Evolutionary conservation across 2,329 filamentous ascomycete species (phyloP).

Genomic region (Metarhizium guizhouense): DNA sequence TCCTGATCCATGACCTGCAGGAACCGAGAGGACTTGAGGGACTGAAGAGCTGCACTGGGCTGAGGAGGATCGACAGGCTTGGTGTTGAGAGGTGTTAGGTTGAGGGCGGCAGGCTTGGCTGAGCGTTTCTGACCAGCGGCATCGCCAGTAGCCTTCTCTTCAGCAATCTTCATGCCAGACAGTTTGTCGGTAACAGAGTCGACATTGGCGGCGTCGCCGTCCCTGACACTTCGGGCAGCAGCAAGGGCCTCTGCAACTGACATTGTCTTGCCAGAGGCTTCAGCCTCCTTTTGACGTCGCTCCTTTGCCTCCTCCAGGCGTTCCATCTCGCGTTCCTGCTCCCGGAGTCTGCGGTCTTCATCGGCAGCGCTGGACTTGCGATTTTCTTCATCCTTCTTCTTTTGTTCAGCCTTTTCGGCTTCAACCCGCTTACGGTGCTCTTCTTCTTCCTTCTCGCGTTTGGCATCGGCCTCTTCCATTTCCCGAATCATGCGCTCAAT

Average conservation of each 20-base stretch:
- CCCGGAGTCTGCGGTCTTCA: slow-evolving; percentile 57
- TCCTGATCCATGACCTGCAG: slow-evolving; percentile 70
- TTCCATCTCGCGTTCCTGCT: slow-evolving; percentile 65
- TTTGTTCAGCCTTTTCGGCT: slow-evolving; percentile 35
- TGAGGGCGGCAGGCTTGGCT: slow-evolving; percentile 76
- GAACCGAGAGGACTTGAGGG: slow-evolving; percentile 85
- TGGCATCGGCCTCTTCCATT: slow-evolving; percentile 49
- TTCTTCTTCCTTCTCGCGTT: slow-evolving; percentile 38
- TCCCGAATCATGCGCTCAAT: slow-evolving; percentile 52
- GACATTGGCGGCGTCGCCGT: slow-evolving; percentile 26
- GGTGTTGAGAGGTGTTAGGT: slow-evolving; percentile 71
- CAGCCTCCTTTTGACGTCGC: slow-evolving; percentile 41
- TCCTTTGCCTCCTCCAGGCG: slow-evolving; percentile 64
- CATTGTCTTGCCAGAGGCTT: slow-evolving; percentile 37
- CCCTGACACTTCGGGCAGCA: slow-evolving; percentile 29
- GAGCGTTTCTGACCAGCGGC: slow-evolving; percentile 46
- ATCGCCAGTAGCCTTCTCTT: slow-evolving; percentile 34
- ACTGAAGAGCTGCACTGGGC: slow-evolving; percentile 87
- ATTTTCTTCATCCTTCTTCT: slow-evolving; percentile 40
- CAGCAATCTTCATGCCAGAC: slow-evolving; percentile 38
- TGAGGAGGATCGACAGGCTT: slow-evolving; percentile 85
- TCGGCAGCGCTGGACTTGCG: slow-evolving; percentile 39
- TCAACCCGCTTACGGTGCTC: slow-evolving; percentile 38
- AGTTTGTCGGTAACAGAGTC: slow-evolving; percentile 39
- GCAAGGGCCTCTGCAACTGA: slow-evolving; percentile 45